Evolutionary conservation across 345 rosid species (phyloP).

Genomic region (Aquilaria sinensis): DNA sequence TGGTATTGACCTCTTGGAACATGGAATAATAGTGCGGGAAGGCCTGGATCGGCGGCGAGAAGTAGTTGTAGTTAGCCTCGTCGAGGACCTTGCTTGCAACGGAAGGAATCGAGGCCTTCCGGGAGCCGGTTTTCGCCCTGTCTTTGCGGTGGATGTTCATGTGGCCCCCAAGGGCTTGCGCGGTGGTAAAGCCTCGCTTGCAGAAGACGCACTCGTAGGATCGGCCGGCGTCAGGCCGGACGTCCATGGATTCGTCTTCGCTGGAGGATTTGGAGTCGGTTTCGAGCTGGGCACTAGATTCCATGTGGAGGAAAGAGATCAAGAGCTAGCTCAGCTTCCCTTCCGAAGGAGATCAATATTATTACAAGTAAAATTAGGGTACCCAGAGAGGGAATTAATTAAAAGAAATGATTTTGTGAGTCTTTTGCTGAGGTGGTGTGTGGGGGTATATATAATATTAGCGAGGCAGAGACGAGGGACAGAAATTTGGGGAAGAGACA

Average conservation of each 20-base stretch:
- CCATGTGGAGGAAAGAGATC: constrained; percentile 15
- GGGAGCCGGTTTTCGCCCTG: constrained; percentile 41
- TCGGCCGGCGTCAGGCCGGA: constrained; percentile 27
- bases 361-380: constrained; percentile 3
- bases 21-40: constrained; percentile 19
- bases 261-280: constrained; percentile 30
- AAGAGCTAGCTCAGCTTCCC: not conserved
- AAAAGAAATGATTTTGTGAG: constrained; percentile 9
- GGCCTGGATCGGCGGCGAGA: constrained; percentile 26
- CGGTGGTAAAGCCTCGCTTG: constrained; percentile 93
- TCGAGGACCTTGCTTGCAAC: constrained; percentile 22
- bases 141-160: constrained; percentile 94
- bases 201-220: constrained; percentile 68
- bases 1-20: constrained; percentile 18
- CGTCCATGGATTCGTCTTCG: constrained; percentile 24
- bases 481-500: no score
- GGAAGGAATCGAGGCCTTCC: constrained; percentile 14
- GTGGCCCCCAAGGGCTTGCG: constrained; percentile 94
- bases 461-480: no score
- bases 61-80: constrained; percentile 13
- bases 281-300: constrained; percentile 18
- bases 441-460: no score
- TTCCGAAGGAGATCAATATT: no score
- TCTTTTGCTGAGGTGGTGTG: constrained; percentile 7
- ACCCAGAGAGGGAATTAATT: constrained; percentile 7